phyloP scores from a whole-genome alignment of 2,329 filamentous ascomycete genomes.

The Diaporthe eres region DNA sequence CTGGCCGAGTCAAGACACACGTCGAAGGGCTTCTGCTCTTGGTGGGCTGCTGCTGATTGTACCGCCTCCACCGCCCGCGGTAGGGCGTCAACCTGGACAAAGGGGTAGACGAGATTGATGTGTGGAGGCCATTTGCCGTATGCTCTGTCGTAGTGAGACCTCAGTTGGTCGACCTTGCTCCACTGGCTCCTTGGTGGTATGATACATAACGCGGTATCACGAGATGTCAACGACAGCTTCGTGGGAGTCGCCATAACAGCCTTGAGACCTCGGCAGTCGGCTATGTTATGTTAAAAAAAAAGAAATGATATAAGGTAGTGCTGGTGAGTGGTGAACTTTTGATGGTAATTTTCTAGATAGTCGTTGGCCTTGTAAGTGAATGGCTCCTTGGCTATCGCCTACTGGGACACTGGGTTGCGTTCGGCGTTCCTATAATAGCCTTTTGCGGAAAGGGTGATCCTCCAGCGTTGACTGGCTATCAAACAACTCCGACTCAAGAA shows the following conservation, averaged over 20 bases:
- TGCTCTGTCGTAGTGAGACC: constrained; percentile 74
- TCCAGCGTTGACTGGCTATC: background rate
- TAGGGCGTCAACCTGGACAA: constrained; percentile 66
- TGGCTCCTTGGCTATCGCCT: background rate
- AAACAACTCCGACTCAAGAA: constrained; percentile 1
- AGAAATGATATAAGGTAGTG: background rate
- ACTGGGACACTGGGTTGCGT: background rate
- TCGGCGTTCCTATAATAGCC: background rate
- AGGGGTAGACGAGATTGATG: constrained; percentile 77
- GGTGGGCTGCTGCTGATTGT: constrained; percentile 50
- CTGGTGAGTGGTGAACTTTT: background rate
- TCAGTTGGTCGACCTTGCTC: constrained; percentile 65
- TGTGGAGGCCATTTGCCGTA: constrained; percentile 76
- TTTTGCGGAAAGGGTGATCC: background rate
- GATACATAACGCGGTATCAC: constrained; percentile 73
- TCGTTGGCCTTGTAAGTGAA: background rate
- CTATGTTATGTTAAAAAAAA: background rate
- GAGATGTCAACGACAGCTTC: constrained; percentile 50
- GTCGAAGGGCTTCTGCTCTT: constrained; percentile 41
- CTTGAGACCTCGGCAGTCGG: background rate
- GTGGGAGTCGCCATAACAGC: constrained; percentile 24
- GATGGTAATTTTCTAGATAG: no score
- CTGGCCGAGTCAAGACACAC: constrained; percentile 58
- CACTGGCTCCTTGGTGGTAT: constrained; percentile 66
- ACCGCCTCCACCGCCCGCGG: constrained; percentile 58